Percentiles rank a stretch among this genome's conserved stretches.
Conservation (phyloP, 352 stramenopile species). For the Phytopythium oedochilum region DNA sequence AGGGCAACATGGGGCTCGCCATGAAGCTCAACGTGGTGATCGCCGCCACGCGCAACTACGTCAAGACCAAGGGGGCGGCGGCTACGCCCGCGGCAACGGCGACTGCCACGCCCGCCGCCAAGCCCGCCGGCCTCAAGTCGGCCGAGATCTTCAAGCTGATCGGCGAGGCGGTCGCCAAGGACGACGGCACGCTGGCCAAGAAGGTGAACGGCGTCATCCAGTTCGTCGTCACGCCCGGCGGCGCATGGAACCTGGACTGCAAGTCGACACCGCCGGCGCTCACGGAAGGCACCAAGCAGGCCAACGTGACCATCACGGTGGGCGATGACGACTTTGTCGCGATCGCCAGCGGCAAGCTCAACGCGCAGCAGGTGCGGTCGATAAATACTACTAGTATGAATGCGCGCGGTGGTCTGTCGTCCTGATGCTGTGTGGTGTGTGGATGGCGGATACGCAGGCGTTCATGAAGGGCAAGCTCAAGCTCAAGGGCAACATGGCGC, state of each 20-base stretch:
- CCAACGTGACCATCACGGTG: conserved; percentile 76
- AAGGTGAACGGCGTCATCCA: conserved; percentile 83
- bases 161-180: conserved; percentile 45
- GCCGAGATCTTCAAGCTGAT: conserved; percentile 69
- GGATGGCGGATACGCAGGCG: no score
- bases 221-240: conserved; percentile 68
- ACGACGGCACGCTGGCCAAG: conserved; percentile 54
- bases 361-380: conserved; percentile 66
- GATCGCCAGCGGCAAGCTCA: conserved; percentile 84
- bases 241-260: conserved; percentile 76
- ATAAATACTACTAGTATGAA: not conserved
- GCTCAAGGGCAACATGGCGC: conserved; percentile 94
- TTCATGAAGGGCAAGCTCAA: conserved; percentile 96
- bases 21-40: conserved; percentile 94
- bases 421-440: no score
- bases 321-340: conserved; percentile 75
- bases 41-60: conserved; percentile 71
- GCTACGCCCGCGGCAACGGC: conserved; percentile 16
- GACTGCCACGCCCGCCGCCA: conserved; percentile 7
- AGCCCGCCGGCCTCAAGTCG: conserved; percentile 40
- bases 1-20: conserved; percentile 92
- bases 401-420: no score
- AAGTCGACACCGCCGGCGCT: conserved; percentile 57
- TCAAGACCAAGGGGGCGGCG: conserved; percentile 53
- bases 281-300: conserved; percentile 59